A percentile compares a stretch with the other conserved stretches of the same genome.
These are phyloP conservation scores for Plantago ovata DNA, from an alignment of 257 asterid species.

Conservation along the genomic window DNA sequence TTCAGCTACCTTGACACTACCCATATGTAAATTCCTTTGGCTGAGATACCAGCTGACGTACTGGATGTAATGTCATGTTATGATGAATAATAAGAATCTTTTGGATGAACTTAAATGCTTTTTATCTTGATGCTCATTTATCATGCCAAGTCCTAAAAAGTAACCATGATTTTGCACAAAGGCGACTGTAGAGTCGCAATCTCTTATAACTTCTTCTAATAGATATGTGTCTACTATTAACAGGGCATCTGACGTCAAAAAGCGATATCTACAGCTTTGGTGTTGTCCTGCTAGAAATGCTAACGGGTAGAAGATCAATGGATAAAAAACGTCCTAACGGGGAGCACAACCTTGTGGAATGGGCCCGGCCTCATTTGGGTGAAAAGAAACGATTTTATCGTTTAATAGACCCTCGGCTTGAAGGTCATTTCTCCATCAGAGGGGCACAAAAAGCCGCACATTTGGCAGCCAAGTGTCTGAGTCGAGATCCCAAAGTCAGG, in stretches of 20 bases:
- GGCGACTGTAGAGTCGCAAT: too few species aligned
- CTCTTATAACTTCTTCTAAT: neutral
- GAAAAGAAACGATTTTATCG: constrained; percentile 75
- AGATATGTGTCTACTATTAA: constrained; percentile 5
- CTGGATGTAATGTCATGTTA: too few species aligned
- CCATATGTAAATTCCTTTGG: too few species aligned
- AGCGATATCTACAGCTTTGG: constrained; percentile 95
- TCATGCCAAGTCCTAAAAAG: too few species aligned
- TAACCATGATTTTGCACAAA: too few species aligned
- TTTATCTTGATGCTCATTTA: too few species aligned
- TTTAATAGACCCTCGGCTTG: constrained; percentile 86
- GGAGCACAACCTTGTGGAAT: constrained; percentile 92
- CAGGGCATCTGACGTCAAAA: constrained; percentile 96
- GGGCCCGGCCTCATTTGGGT: constrained; percentile 90
- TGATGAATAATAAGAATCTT: too few species aligned
- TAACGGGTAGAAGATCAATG: constrained; percentile 94
- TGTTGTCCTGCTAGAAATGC: constrained; percentile 87
- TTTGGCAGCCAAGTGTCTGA: constrained; percentile 80
- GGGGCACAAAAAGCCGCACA: constrained; percentile 97
- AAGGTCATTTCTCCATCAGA: constrained; percentile 86
- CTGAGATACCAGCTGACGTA: too few species aligned
- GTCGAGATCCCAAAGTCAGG: constrained; percentile 74
- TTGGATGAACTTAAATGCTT: too few species aligned
- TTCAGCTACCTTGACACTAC: too few species aligned
- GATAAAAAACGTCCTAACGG: constrained; percentile 91